Evolutionary conservation across 305 asterid species (phyloP), one percentile per base, ranked within the genome.

Genomic region (Solanum hybrid): DNA sequence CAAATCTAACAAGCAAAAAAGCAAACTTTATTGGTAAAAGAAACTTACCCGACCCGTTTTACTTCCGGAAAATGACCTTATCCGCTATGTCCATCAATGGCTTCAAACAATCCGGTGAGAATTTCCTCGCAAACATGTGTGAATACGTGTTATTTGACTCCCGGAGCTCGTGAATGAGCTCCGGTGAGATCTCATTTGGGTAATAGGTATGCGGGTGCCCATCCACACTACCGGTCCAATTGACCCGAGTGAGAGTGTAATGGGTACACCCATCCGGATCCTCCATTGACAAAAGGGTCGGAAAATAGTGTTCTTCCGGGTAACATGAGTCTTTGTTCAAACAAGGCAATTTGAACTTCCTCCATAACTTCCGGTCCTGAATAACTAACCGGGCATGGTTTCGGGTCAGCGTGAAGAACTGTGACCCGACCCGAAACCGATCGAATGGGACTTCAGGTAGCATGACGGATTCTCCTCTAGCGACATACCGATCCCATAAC

Each of bases 261-360:
- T 92, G 94, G 22, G 94, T 93, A 78, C 98, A 94, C 4, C 94
- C 93, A 26, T 93, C 92, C 10, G 97, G 98, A 91, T 95, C 98
- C 94, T 94, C 95, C 98, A 95, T 95, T 5, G 99, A 95, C 89
- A 95, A 77, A 45, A 96, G 91, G 26, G 99, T 96, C 32, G 99
- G 96, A 32, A 96, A 96, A 91, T 95, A 96, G 85, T 96, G 99
- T 91, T 96, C 99, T 88, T 96, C 99, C 12, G 99, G 97, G 88
- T 96, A 95, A 87, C 99, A 96, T 2, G 95, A 92, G 22, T 95
- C 90, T 34, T 93, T 90, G 78, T 94, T 91, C 92, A 94, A 89
- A 93, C 99, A 96, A 10, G 97, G 96, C 34, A 95, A 72, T 86
- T 93, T 93, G 34, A 96, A 96, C 82, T 96, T 96, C 94, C 95